phyloP scores from a whole-genome alignment of 371 early-diverging fungal genomes.

The Lichtheimia ramosa region DNA sequence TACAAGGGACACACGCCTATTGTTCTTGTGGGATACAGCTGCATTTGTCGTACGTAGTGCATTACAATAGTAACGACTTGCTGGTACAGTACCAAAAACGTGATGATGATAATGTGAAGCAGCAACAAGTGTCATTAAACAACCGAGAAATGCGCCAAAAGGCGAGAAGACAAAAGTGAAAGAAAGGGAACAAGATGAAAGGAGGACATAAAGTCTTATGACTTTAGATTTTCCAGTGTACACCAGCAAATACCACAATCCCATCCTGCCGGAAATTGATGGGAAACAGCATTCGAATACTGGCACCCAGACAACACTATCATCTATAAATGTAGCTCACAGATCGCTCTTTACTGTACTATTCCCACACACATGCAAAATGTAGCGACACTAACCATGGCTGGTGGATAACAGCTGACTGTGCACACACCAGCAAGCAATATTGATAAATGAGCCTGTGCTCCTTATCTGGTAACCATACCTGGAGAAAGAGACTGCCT shows the following conservation, averaged over 20 bases:
- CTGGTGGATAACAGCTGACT: too few relatives aligned
- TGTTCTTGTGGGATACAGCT: neutral
- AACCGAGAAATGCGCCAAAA: neutral
- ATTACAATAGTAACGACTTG: slow-evolving; percentile 8
- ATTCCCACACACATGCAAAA: too few relatives aligned
- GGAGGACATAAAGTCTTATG: neutral
- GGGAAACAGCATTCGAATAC: too few relatives aligned
- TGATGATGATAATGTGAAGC: slow-evolving; percentile 1
- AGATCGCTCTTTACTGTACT: too few relatives aligned
- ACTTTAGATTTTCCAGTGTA: neutral
- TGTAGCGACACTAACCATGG: too few relatives aligned
- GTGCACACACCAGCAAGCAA: too few relatives aligned
- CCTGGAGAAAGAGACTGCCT: too few relatives aligned
- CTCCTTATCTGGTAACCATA: too few relatives aligned
- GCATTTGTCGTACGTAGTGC: neutral
- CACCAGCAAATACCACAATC: neutral
- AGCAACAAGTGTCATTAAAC: neutral
- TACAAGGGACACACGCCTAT: slow-evolving; percentile 7
- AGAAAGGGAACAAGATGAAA: neutral
- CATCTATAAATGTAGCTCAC: too few relatives aligned
- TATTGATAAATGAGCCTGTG: too few relatives aligned
- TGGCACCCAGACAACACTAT: too few relatives aligned
- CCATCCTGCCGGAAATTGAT: too few relatives aligned
- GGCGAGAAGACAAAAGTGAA: neutral
- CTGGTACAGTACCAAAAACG: neutral